Evolutionary conservation across 345 rosid species (phyloP), one percentile per base, ranked within the genome.

Genomic region (Eutrema japonicum): DNA sequence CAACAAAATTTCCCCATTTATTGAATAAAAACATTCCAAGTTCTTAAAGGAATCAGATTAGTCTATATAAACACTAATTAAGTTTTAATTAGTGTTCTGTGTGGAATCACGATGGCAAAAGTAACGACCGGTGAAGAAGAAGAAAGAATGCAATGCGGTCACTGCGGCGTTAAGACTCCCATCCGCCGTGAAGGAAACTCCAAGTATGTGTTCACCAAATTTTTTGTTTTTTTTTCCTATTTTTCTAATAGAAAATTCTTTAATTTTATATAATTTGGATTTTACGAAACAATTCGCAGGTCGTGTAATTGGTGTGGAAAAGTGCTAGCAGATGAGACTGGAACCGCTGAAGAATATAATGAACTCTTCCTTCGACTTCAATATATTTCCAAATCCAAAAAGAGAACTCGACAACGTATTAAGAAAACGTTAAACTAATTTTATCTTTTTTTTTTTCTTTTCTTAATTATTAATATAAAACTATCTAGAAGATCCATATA

Each of bases 261-360:
- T 22, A 47, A 16, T 45, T 38, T 16, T 66, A 4, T 66, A 4
- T 32, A 30, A 57, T 50, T 30, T 58, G 3, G 35, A 18, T 61
- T 12, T 18, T 18, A 11, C 7, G 5, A 73, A 43, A 29, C 8
- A 16, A 5, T 57, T 38, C 12, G 32, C 47, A 74, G 73, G 35
- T 7, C 68, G 0, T 75, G 73, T 67, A 12, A 66, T 51, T 66
- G 73, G 78, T 74, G 78, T 74, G 73, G 78, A 50, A 74, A 74
- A 50, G 26, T 74, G 13, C 8, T 74, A 43, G 73, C 73, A 13
- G 78, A 67, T 67, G 78, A 66, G 29, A 74, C 71, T 13, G 78
- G 73, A 58, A 74, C 62, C 1, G 62, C 36, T 58, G 68, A 74
- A 2, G 73, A 67, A 50, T 74, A 58, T 42, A 74, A 41, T 66